Evolutionary conservation across 2,329 filamentous ascomycete genomes (phyloP).

Genomic region (Aaosphaeria arxii): DNA sequence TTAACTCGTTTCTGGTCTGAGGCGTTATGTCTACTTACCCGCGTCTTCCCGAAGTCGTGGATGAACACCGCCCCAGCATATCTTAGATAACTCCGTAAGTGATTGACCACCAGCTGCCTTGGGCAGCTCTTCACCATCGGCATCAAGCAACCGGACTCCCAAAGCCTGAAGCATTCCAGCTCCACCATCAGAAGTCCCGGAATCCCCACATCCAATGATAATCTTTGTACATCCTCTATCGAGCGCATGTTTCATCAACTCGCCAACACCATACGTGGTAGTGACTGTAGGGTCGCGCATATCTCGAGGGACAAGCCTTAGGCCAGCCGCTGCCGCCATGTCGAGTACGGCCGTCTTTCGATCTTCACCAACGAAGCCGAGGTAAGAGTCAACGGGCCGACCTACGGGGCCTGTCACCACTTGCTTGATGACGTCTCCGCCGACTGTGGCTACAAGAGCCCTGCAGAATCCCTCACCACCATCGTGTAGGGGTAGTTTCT

Average conservation of each 20-base stretch:
- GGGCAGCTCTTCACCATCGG: constrained; percentile 36
- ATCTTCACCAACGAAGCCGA: constrained; percentile 42
- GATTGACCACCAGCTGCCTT: constrained; percentile 42
- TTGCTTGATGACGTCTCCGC: constrained; percentile 38
- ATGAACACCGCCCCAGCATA: constrained; percentile 43
- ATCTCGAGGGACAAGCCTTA: constrained; percentile 47
- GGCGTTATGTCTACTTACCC: constrained; percentile 8
- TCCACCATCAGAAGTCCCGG: constrained; percentile 54
- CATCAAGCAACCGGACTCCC: constrained; percentile 45
- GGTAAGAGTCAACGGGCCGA: constrained; percentile 42
- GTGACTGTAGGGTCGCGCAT: constrained; percentile 48
- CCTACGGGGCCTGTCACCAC: constrained; percentile 47
- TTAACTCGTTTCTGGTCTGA: constrained; percentile 9
- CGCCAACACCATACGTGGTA: constrained; percentile 47
- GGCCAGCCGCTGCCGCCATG: constrained; percentile 53
- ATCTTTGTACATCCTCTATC: constrained; percentile 46
- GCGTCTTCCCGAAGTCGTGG: constrained; percentile 27
- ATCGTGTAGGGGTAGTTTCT: constrained; percentile 52
- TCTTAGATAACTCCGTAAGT: constrained; percentile 35
- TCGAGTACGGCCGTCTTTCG: constrained; percentile 48
- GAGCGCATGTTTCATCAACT: constrained; percentile 47
- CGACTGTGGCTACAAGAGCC: constrained; percentile 45
- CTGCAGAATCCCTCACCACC: constrained; percentile 53
- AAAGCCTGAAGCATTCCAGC: constrained; percentile 55
- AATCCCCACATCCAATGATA: constrained; percentile 54